A percentile compares a stretch with the other conserved stretches of the same genome.
These are phyloP conservation scores for Solanum clarkiae DNA, from an alignment of 257 asterid species.

Conservation along the genomic window DNA sequence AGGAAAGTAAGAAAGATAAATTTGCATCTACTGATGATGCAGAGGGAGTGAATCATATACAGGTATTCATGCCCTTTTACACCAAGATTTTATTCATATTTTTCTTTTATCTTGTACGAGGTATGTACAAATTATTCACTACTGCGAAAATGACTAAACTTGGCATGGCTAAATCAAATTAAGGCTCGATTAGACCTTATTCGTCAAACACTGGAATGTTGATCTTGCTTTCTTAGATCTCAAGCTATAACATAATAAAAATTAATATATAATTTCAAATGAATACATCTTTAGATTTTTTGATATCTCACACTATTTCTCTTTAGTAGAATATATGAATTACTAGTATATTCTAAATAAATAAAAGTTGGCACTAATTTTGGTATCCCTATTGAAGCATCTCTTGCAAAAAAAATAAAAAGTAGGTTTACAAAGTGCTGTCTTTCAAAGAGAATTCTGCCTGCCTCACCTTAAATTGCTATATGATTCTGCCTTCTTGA, in stretches of 20 bases:
- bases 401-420: conserved; percentile 6
- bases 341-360: not conserved
- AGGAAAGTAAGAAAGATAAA: not conserved
- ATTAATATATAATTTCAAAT: not conserved
- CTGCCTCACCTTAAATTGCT: not conserved
- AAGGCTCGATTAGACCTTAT: not conserved
- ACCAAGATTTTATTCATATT: not conserved
- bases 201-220: not conserved
- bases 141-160: not conserved
- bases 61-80: not conserved
- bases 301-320: not conserved
- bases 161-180: not conserved
- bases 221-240: not conserved
- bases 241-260: not conserved
- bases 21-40: not conserved
- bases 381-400: conserved; percentile 12
- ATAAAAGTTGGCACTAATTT: not conserved
- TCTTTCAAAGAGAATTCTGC: not conserved
- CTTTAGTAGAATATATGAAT: not conserved
- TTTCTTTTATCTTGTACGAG: not conserved
- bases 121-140: not conserved
- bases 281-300: not conserved
- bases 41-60: not conserved
- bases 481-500: not conserved
- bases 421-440: conserved; percentile 1